Evolutionary conservation across 1,284 basidiomycete genomes (phyloP).

Genomic region (Ceratobasidium sp.): DNA sequence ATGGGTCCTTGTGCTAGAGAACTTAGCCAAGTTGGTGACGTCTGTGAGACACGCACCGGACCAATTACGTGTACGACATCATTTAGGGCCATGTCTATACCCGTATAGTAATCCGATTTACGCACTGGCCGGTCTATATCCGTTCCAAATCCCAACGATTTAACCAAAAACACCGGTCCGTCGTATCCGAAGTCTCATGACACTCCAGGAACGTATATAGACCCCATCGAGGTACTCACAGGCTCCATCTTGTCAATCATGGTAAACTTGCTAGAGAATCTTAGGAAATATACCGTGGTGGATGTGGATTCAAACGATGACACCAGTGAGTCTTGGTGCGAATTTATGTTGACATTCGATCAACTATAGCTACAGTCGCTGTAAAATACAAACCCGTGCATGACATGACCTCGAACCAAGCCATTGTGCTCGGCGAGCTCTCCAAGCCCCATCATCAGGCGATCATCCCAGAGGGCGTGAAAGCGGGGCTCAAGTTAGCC

Average conservation of each 20-base stretch:
- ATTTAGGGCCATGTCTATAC: too few relatives aligned
- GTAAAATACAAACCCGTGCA: conserved; percentile 42
- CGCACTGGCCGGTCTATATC: too few relatives aligned
- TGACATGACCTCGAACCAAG: conserved; percentile 46
- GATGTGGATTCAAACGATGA: conserved; percentile 44
- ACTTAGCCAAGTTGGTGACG: too few relatives aligned
- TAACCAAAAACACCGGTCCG: not conserved
- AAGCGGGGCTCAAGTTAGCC: conserved; percentile 42
- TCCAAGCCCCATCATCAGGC: conserved; percentile 42
- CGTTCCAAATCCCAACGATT: not conserved
- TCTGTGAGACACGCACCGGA: too few relatives aligned
- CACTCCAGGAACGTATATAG: not conserved
- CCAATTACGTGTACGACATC: too few relatives aligned
- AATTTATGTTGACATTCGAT: too few relatives aligned
- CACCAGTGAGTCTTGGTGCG: conserved; percentile 39
- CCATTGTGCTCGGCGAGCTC: conserved; percentile 45
- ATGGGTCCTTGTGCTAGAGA: too few relatives aligned
- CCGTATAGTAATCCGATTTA: too few relatives aligned
- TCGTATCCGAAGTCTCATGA: not conserved
- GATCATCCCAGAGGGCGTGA: conserved; percentile 41
- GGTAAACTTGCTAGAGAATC: conserved; percentile 42
- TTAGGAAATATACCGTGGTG: conserved; percentile 43
- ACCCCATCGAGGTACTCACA: not conserved
- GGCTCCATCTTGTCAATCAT: conserved; percentile 1
- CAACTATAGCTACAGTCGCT: too few relatives aligned